Evolutionary conservation across 495 filamentous ascomycete species (phyloP).

Genomic region (Talaromyces nanjingensis): DNA sequence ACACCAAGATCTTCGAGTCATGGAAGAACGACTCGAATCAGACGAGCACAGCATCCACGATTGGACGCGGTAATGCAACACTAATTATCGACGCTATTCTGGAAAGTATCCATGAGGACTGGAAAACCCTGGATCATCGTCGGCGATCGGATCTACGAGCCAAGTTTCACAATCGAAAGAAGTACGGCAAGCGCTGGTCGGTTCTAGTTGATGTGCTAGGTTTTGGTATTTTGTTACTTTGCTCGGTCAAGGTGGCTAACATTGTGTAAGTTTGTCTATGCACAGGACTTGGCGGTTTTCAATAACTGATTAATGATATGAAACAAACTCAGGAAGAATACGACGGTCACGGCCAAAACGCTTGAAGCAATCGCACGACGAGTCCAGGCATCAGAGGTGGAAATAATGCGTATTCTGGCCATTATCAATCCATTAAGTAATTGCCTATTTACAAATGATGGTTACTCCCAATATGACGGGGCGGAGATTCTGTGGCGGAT

Average conservation of each 20-base stretch:
- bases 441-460: too few relatives aligned
- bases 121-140: neutral
- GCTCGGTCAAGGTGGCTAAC: neutral
- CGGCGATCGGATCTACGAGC: neutral
- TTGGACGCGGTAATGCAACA: neutral
- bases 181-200: neutral
- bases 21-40: neutral
- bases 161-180: neutral
- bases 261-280: neutral
- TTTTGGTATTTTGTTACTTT: neutral
- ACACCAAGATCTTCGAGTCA: neutral
- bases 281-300: neutral
- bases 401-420: too few relatives aligned
- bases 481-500: too few relatives aligned
- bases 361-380: neutral
- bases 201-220: neutral
- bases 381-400: too few relatives aligned
- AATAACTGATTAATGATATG: neutral
- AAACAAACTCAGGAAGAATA: neutral
- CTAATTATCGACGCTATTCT: conserved; percentile 1
- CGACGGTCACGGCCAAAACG: neutral
- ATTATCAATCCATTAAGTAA: too few relatives aligned
- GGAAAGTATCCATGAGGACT: neutral
- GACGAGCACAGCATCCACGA: neutral
- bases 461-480: too few relatives aligned